Conservation (phyloP, 2,329 filamentous ascomycete species). For the Pseudogymnoascus sp. region DNA sequence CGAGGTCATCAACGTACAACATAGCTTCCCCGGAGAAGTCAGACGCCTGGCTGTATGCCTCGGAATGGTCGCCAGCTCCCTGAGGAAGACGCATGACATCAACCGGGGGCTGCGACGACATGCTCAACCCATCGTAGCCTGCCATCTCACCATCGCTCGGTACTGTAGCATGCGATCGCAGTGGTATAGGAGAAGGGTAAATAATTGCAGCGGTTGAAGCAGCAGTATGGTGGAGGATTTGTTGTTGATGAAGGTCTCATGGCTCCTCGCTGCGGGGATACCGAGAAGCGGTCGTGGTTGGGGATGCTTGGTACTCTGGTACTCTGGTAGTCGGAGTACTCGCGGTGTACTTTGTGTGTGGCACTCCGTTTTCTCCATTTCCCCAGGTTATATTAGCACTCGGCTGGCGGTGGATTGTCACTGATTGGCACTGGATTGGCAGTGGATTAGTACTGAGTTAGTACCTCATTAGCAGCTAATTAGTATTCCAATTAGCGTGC, state of each 20-base stretch:
- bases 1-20: conserved; percentile 1
- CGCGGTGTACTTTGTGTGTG: background rate
- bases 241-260: conserved; percentile 4
- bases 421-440: background rate
- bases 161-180: background rate
- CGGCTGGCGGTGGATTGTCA: background rate
- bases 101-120: background rate
- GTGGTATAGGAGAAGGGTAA: background rate
- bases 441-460: background rate
- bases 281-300: background rate
- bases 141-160: conserved; percentile 8
- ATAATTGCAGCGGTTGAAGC: background rate
- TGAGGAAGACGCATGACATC: background rate
- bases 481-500: background rate
- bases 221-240: background rate
- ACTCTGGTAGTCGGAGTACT: background rate
- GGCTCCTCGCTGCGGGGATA: background rate
- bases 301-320: background rate
- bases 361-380: background rate
- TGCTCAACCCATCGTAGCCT: conserved; percentile 6
- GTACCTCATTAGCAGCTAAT: background rate
- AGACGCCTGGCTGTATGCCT: background rate
- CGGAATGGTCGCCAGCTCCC: background rate
- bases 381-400: conserved; percentile 4
- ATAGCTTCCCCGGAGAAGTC: background rate